Evolutionary conservation across 148 eudicot genomes (phyloP).

Genomic region (Fagopyrum homotropicum): DNA sequence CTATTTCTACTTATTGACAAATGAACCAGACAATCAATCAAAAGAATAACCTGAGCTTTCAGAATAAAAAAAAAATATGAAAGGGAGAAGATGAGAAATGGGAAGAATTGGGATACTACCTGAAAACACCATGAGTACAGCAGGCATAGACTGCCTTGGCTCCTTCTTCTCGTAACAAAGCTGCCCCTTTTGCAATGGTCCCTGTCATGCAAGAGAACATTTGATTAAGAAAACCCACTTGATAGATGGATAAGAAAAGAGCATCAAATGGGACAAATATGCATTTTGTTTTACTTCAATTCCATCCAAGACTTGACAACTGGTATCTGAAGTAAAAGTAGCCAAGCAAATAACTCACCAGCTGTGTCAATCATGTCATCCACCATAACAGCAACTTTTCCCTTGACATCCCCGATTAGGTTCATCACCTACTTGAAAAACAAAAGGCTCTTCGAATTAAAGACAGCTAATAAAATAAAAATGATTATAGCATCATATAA

Average conservation of each 20-base stretch:
- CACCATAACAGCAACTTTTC: constrained; percentile 94
- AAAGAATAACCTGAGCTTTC: neutral
- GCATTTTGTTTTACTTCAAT: neutral
- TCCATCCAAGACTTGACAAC: neutral
- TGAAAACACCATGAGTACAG: constrained; percentile 66
- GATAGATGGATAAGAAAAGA: neutral
- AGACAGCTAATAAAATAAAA: neutral
- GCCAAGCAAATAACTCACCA: constrained; percentile 36
- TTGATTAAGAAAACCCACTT: neutral
- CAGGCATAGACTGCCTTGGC: constrained; percentile 75
- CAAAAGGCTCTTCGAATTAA: neutral
- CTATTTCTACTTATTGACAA: neutral
- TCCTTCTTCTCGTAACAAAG: constrained; percentile 55
- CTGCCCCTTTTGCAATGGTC: constrained; percentile 64
- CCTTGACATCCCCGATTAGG: constrained; percentile 95
- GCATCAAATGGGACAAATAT: neutral
- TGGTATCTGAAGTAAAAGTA: neutral
- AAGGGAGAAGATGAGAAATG: neutral
- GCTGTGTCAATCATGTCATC: constrained; percentile 99
- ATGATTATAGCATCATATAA: neutral
- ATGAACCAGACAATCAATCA: neutral
- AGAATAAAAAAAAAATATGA: neutral
- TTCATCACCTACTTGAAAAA: constrained; percentile 65
- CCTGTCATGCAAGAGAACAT: constrained; percentile 22
- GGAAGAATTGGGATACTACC: constrained; percentile 23